A percentile compares a stretch with the other conserved stretches of the same genome.
These are phyloP conservation scores for Pseudotsuga menziesii DNA, from an alignment of 75 land plant species.

Conservation along the genomic window DNA sequence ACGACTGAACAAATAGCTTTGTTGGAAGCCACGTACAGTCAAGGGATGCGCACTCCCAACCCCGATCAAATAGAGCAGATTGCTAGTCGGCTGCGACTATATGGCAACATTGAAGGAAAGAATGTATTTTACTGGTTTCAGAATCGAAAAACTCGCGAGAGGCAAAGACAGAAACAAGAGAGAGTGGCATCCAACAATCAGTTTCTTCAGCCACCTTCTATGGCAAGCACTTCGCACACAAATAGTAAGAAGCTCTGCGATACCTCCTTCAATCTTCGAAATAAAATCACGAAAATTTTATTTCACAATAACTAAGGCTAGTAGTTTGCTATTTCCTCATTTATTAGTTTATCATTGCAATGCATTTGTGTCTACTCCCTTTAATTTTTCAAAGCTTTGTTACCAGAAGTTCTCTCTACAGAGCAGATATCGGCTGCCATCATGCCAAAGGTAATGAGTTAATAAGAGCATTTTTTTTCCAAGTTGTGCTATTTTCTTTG, in stretches of 20 bases:
- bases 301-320: not conserved
- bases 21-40: slow-evolving; percentile 33
- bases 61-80: slow-evolving; percentile 51
- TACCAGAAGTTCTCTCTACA: not conserved
- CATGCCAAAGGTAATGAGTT: not conserved
- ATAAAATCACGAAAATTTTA: not conserved
- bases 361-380: not conserved
- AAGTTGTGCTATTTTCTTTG: not conserved
- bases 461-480: not conserved
- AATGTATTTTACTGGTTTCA: slow-evolving; percentile 62
- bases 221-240: slow-evolving; percentile 8
- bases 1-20: slow-evolving; percentile 41
- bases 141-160: slow-evolving; percentile 54
- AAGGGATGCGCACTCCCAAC: slow-evolving; percentile 44
- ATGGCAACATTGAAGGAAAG: slow-evolving; percentile 48
- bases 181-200: slow-evolving; percentile 13
- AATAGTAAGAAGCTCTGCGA: not conserved
- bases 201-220: not conserved
- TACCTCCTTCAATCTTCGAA: not conserved
- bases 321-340: too few species aligned
- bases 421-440: not conserved
- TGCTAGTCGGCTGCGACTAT: slow-evolving; percentile 25
- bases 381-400: not conserved
- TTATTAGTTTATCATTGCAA: too few species aligned
- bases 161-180: slow-evolving; percentile 47